phyloP scores from a whole-genome alignment of 2,329 filamentous ascomycete species.

The Zarea fungicola region DNA sequence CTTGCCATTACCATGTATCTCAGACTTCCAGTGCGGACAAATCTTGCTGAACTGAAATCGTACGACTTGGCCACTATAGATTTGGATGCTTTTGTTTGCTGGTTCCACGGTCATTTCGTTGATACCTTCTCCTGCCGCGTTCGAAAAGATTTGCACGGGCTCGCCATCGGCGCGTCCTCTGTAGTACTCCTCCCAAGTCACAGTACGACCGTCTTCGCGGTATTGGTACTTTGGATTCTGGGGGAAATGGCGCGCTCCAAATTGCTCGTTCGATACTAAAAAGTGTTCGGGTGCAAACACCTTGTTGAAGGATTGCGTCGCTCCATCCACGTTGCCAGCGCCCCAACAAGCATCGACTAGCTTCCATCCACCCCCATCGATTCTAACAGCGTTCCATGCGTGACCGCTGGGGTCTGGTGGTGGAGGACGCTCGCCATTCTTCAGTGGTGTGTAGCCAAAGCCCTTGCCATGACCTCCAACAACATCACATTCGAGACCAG shows the following conservation, averaged over 20 bases:
- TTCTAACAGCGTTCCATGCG: constrained; percentile 89
- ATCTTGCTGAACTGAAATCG: constrained; percentile 76
- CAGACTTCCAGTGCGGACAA: constrained; percentile 79
- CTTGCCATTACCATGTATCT: constrained; percentile 59
- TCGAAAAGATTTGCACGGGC: constrained; percentile 41
- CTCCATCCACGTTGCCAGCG: constrained; percentile 60
- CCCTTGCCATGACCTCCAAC: constrained; percentile 83
- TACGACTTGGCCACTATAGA: constrained; percentile 51
- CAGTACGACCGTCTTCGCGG: constrained; percentile 61
- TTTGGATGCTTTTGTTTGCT: constrained; percentile 46
- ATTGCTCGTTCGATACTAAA: constrained; percentile 65
- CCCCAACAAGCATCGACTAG: constrained; percentile 92
- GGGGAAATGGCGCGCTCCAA: constrained; percentile 78
- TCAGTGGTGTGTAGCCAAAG: constrained; percentile 61
- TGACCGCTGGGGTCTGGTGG: constrained; percentile 60
- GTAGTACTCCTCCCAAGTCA: constrained; percentile 80
- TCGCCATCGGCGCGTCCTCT: constrained; percentile 51
- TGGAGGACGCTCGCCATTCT: constrained; percentile 61
- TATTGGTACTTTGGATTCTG: constrained; percentile 63
- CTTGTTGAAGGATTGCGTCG: constrained; percentile 27
- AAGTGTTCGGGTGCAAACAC: constrained; percentile 62
- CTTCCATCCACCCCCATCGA: constrained; percentile 87
- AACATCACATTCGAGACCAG: constrained; percentile 72
- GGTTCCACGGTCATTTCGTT: constrained; percentile 56
- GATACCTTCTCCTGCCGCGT: constrained; percentile 45